Base-by-base conservation (phyloP, 495 filamentous ascomycete species). In the Talaromyces wortmannii region DNA sequence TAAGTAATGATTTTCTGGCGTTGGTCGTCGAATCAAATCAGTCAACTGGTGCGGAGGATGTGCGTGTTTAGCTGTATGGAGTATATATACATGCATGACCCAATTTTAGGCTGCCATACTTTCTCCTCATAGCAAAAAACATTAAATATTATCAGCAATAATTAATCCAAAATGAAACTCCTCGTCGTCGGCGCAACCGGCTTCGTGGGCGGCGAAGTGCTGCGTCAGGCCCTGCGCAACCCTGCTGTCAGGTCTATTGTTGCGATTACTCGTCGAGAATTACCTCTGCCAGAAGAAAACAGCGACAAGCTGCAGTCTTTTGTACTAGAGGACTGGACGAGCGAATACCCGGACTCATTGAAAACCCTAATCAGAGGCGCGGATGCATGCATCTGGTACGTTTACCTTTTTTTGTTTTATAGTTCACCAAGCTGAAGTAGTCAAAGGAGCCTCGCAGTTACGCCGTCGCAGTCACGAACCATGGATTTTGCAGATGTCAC, bases 381-480 rank as follows among this genome's bases (percentile, higher is more conserved):
- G 8, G 36, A 40, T 40, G 36, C 36, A 40, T 40, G 36, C 5
- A 40, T 40, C 8, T 40, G 36, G 36, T 40, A 40, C 4, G 36
- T 40, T 10, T 40, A 40, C 36, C 13, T 1, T 40, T 13, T 40
- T 40, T 2, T 1, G 36, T 10, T 5, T 40, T 8, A 5, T 13
- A 40, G 2, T 40, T 40, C 10, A 40, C 5, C 31, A 23, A 23
- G 23, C 4, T 23, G n/a, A 23, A 23, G 2, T 23, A 4, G 23
- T 23, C 4, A 23, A 2, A 76, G 73, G 73, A 69, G 67, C 30
- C 65, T 78, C 15, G 72, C 68, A n/a, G 58, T 74, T 7, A 73
- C 67, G 8, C 74, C 73, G 1, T 30, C 43, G 12, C 66, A 73
- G 16, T 57, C 57, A 15, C 55, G 53, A 12, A 48, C 50, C 10